Percentiles rank a stretch among this genome's conserved stretches.
Conservation (phyloP, 345 rosid species). For the Geranium rotundifolium region DNA sequence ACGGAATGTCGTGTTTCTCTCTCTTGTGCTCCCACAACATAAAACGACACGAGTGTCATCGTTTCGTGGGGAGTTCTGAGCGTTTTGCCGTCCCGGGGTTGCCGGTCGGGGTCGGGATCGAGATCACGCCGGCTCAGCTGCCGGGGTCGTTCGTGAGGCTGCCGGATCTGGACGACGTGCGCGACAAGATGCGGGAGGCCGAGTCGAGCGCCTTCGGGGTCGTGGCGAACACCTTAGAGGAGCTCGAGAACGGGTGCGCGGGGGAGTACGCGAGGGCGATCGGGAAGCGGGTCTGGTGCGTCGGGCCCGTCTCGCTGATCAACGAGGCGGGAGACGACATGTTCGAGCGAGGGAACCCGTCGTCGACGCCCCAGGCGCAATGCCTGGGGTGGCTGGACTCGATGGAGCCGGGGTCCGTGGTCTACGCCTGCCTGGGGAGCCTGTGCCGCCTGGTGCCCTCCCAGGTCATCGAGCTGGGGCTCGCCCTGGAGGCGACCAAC, state of each 20-base stretch:
- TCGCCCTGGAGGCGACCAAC: constrained; percentile 37
- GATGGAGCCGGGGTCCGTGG: constrained; percentile 21
- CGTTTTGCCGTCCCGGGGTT: no score
- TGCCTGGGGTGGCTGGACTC: constrained; percentile 36
- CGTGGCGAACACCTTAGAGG: constrained; percentile 25
- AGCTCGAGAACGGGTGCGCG: constrained; percentile 20
- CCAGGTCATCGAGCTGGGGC: constrained; percentile 35
- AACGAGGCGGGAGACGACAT: no score
- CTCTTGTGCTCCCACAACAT: constrained; percentile 17
- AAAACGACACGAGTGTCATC: neutral
- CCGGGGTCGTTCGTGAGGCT: no score
- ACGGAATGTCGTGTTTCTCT: constrained; percentile 22
- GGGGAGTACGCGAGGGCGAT: constrained; percentile 20
- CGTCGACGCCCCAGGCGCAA: constrained; percentile 10
- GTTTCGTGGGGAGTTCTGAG: no score
- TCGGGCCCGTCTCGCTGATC: constrained; percentile 38
- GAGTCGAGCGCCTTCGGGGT: no score
- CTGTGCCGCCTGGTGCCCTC: constrained; percentile 18
- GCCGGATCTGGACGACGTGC: no score
- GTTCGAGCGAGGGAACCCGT: no score
- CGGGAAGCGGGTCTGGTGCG: constrained; percentile 31
- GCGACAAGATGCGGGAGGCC: no score
- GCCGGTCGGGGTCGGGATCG: no score
- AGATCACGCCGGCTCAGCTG: no score
- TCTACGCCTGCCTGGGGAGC: constrained; percentile 48